Evolutionary conservation across 495 filamentous ascomycete genomes (phyloP), one percentile per base, ranked within the genome.

Genomic region (Penicillium flavigenum): DNA sequence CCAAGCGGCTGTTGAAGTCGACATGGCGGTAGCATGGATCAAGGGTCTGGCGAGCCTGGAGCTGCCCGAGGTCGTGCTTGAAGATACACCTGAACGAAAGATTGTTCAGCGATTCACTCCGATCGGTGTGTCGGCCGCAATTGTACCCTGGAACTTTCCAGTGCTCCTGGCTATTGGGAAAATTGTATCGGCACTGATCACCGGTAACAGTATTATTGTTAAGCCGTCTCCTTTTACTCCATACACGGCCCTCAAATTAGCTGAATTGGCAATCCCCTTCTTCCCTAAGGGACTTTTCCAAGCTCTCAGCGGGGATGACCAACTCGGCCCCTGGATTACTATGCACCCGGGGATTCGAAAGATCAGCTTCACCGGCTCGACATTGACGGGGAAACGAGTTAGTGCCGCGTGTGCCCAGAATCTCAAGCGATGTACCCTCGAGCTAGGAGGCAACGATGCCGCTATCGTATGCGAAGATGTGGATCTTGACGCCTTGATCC

Each of bases 201-300:
- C 83, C 0, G 84, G 85, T 0, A 86, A 87, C 55, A 73, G 74
- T 7, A 73, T 87, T 4, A 76, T 87, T 43, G 70, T 86, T n/a
- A 86, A 87, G 70, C 80, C 82, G 2, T 83, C 81, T 20, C 83
- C 84, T 0, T 86, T 83, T 70, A 88, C 87, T 0, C 87, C 87
- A 0, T 89, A 89, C 76, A 81, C 81, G 46, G 80, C 72, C 38
- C 74, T 88, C 51, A 88, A 88, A 61, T 72, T 85, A 51, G 80
- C 72, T 53, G 86, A 90, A 68, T 72, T 91, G 11, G 80, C 73
- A n/a, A 79, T 81, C 44, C 67, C 74, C 0, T 73, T 86, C 59
- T 81, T 89, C 57, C 86, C 87, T 0, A 81, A 83, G 0, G 88
- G 86, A 47, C 80, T 91, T 9, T 62, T 91, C n/a, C 86, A 88